Evolutionary conservation across 2,329 filamentous ascomycete species (phyloP), one percentile per base, ranked within the genome.

Genomic region (Pestalotiopsis fici): DNA sequence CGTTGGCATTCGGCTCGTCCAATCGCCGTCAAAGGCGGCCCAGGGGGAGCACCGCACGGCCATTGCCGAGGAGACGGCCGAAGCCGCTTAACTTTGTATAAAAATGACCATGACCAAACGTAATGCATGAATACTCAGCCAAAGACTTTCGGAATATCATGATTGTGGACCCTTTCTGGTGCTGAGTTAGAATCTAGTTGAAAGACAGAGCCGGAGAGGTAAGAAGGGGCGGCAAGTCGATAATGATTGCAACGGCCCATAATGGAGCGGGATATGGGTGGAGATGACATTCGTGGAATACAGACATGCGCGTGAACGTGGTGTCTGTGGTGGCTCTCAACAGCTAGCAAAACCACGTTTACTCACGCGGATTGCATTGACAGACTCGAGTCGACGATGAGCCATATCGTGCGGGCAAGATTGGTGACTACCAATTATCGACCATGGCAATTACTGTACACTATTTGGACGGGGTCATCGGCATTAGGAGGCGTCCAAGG

Each of bases 1-100:
- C 79, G 83, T 66, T 59, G 69, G 69, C 39, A 76, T 77, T 65
- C 69, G 71, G 70, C 60, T 79, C 69, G 67, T 74, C 69, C 71
- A 71, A 37, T 84, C 74, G 75, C 81, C 60, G 78, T 78, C 66
- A 1, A 28, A 64, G 47, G 27, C 15, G 1, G 37, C 60, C 3
- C 0, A 27, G 25, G 37, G 50, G 15, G 23, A 43, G 0, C 18
- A 18, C 2, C 57, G 5, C 5, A 15, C 27, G 18, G 18, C 15
- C 6, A 50, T 60, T 23, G 57, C 57, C 3, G 25, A 60, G 57
- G 57, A 35, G 18, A 21, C 21, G 1, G 60, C 23, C 2, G 12
- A 50, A 50, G 37, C 28, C 5, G 25, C 18, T 2, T 31, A 13
- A 57, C 1, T 3, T 3, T 25, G 6, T 7, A 7, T 3, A 6